Evolutionary conservation across 2,329 filamentous ascomycete species (phyloP).

Genomic region (Erysiphe neolycopersici): DNA sequence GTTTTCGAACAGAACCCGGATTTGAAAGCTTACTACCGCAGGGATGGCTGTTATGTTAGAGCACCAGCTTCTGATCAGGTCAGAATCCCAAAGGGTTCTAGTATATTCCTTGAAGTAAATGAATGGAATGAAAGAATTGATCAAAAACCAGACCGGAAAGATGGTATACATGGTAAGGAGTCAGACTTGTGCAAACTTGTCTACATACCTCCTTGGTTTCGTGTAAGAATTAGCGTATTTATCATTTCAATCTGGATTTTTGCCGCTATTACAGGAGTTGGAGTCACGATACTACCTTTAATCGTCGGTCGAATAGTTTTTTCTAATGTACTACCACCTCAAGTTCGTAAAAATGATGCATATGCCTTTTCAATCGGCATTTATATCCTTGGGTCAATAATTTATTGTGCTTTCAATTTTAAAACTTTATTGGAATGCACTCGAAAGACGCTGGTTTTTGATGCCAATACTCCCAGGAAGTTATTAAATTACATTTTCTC

Average conservation of each 20-base stretch:
- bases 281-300: conserved; percentile 64
- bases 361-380: conserved; percentile 87
- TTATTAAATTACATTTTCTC: conserved; percentile 6
- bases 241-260: conserved; percentile 84
- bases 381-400: conserved; percentile 44
- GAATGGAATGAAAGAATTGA: conserved; percentile 39
- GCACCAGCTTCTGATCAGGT: conserved; percentile 91
- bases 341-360: conserved; percentile 68
- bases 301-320: conserved; percentile 63
- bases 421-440: conserved; percentile 13
- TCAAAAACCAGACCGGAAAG: conserved; percentile 23
- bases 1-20: conserved; percentile 22
- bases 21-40: conserved; percentile 25
- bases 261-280: conserved; percentile 63
- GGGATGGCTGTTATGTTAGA: conserved; percentile 60
- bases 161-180: conserved; percentile 28
- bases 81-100: conserved; percentile 61
- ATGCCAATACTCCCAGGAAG: conserved; percentile 10
- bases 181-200: conserved; percentile 28
- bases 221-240: conserved; percentile 54
- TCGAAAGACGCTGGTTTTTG: conserved; percentile 9
- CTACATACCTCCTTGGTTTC: conserved; percentile 68
- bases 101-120: conserved; percentile 55
- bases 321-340: conserved; percentile 38
- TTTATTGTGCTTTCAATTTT: conserved; percentile 32